Conservation (phyloP, 192 early-diverging fungal species). For the Tieghemiomyces parasiticus region DNA sequence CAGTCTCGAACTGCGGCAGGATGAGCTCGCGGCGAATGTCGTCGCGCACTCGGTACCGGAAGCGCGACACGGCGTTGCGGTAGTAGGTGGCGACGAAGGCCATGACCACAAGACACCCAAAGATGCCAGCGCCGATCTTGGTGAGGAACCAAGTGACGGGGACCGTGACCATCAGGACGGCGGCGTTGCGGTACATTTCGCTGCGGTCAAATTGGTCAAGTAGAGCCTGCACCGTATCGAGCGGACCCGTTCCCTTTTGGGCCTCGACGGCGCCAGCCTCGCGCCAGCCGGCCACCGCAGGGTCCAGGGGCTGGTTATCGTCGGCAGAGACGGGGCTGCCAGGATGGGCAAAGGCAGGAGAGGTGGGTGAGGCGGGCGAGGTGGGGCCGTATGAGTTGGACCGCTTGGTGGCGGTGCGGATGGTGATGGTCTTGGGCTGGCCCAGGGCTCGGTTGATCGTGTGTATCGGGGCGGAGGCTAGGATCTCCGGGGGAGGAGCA, state of each 20-base stretch:
- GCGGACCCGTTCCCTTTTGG: slow-evolving; percentile 2
- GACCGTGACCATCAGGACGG: slow-evolving; percentile 29
- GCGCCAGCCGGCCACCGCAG: slow-evolving; percentile 2
- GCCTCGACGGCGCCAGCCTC: not conserved
- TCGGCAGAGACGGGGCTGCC: not conserved
- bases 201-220: slow-evolving; percentile 29
- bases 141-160: slow-evolving; percentile 30
- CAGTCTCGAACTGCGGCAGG: slow-evolving; percentile 25
- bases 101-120: slow-evolving; percentile 18
- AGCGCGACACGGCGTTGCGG: slow-evolving; percentile 50
- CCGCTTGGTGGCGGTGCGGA: not conserved
- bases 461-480: not conserved
- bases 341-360: not conserved
- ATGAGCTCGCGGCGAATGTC: slow-evolving; percentile 52
- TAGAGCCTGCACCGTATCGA: slow-evolving; percentile 16
- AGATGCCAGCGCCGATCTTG: slow-evolving; percentile 24
- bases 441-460: not conserved
- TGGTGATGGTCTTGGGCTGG: not conserved
- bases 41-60: slow-evolving; percentile 49
- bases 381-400: not conserved
- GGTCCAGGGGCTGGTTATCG: not conserved
- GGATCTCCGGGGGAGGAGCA: not conserved
- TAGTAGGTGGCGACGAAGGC: slow-evolving; percentile 47
- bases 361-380: not conserved
- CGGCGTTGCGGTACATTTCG: slow-evolving; percentile 34